Percentiles rank a stretch among this genome's conserved stretches.
phyloP scores from a whole-genome alignment of 371 early-diverging fungal genomes.

The Parasitella parasitica region DNA sequence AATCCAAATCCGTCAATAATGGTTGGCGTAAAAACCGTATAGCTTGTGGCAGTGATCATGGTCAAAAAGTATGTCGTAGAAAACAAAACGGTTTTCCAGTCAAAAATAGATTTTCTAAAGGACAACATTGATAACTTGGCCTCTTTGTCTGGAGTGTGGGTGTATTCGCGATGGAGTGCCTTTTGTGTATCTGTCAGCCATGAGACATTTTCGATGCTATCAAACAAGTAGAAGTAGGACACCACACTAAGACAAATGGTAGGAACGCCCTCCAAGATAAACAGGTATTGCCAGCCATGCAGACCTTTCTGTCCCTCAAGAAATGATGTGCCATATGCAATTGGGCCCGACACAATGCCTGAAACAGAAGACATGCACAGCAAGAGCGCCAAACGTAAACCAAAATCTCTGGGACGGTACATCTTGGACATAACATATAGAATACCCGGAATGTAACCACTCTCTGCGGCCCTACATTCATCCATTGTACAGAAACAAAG shows the following conservation, averaged over 20 bases:
- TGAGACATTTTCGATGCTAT: constrained; percentile 22
- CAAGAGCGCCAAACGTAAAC: constrained; percentile 25
- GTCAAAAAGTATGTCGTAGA: constrained; percentile 14
- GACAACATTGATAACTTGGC: constrained; percentile 4
- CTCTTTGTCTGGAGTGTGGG: neutral
- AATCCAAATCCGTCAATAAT: constrained; percentile 42
- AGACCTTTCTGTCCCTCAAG: constrained; percentile 32
- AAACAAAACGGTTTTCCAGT: constrained; percentile 30
- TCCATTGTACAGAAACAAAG: neutral
- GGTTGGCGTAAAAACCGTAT: constrained; percentile 22
- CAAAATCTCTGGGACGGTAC: constrained; percentile 26
- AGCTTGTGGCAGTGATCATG: constrained; percentile 21
- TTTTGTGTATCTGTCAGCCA: constrained; percentile 34
- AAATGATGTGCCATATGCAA: constrained; percentile 36
- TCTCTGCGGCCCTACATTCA: constrained; percentile 26
- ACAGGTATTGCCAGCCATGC: constrained; percentile 50
- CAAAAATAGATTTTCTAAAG: constrained; percentile 5
- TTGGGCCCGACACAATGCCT: constrained; percentile 31
- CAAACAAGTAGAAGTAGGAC: constrained; percentile 36
- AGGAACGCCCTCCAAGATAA: constrained; percentile 40
- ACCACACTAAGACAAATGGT: constrained; percentile 34
- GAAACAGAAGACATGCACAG: constrained; percentile 27
- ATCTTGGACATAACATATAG: constrained; percentile 28
- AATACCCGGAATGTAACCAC: constrained; percentile 38
- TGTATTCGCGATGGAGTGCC: constrained; percentile 13